phyloP scores from a whole-genome alignment of 768 basidiomycete species.

The Pulveroboletus sp. region DNA sequence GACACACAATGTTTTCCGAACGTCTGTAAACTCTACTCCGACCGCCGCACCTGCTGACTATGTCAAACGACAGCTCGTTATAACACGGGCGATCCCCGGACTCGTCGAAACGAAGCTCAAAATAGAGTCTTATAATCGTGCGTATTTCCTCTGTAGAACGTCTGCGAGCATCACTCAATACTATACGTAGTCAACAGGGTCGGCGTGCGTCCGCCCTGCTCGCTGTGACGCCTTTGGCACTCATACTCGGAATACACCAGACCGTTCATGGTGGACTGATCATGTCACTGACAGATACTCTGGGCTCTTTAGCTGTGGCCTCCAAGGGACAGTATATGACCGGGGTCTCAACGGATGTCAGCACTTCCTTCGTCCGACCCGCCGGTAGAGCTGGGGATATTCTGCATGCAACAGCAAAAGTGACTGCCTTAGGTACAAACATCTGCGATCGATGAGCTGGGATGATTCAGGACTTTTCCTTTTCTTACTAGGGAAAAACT shows the following conservation, averaged over 20 bases:
- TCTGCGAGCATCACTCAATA: neutral
- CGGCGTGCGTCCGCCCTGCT: slow-evolving; percentile 46
- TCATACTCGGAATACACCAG: slow-evolving; percentile 19
- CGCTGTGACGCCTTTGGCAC: neutral
- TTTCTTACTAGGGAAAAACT: slow-evolving; percentile 53
- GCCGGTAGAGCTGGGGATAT: slow-evolving; percentile 68
- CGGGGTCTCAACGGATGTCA: slow-evolving; percentile 81
- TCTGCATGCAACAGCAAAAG: slow-evolving; percentile 55
- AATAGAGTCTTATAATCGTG: slow-evolving; percentile 72
- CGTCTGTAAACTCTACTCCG: slow-evolving; percentile 35
- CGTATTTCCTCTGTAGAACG: slow-evolving; percentile 17
- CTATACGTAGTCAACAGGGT: slow-evolving; percentile 65
- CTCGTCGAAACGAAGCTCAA: slow-evolving; percentile 61
- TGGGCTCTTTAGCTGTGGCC: slow-evolving; percentile 81
- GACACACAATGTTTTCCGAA: slow-evolving; percentile 78
- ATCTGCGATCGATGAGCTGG: neutral
- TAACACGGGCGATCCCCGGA: slow-evolving; percentile 69
- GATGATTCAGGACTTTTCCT: neutral
- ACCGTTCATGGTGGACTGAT: slow-evolving; percentile 79
- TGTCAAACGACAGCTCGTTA: slow-evolving; percentile 46
- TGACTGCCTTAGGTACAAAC: slow-evolving; percentile 63
- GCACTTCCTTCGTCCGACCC: slow-evolving; percentile 71
- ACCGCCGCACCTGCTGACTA: neutral
- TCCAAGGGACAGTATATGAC: slow-evolving; percentile 83
- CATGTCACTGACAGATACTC: slow-evolving; percentile 75